These are phyloP conservation scores for Melampsora medusae DNA, from an alignment of 1,284 basidiomycete species.

Conservation along the genomic window DNA sequence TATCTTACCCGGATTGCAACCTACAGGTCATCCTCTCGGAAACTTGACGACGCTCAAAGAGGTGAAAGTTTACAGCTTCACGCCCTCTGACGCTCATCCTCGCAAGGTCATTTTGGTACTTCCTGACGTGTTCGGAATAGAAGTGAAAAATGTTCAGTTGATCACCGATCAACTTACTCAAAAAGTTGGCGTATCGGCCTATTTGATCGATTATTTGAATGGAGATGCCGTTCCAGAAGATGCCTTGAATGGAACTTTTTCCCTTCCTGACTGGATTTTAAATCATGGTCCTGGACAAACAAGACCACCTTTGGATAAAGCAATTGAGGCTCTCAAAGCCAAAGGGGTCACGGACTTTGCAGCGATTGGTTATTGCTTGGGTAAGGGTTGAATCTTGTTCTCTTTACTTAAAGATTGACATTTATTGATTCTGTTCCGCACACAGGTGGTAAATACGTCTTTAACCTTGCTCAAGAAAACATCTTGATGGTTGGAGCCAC, in stretches of 20 bases:
- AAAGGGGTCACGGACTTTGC: slow-evolving; percentile 13
- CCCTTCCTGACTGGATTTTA: background rate
- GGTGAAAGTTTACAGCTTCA: slow-evolving; percentile 29
- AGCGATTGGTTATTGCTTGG: slow-evolving; percentile 31
- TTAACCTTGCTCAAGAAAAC: slow-evolving; percentile 13
- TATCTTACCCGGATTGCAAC: background rate
- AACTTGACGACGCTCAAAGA: slow-evolving; percentile 7
- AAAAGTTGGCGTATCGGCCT: slow-evolving; percentile 7
- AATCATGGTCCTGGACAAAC: background rate
- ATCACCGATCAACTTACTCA: slow-evolving; percentile 22
- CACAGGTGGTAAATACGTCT: slow-evolving; percentile 38
- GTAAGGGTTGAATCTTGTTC: slow-evolving; percentile 6
- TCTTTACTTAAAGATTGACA: background rate
- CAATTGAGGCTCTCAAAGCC: slow-evolving; percentile 15
- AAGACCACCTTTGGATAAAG: slow-evolving; percentile 15
- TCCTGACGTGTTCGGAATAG: slow-evolving; percentile 31
- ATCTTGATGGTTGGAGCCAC: slow-evolving; percentile 22
- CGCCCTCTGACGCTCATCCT: slow-evolving; percentile 6
- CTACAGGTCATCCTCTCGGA: slow-evolving; percentile 19
- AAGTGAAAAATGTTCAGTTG: slow-evolving; percentile 19
- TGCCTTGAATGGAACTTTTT: background rate
- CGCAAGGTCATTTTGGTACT: slow-evolving; percentile 29
- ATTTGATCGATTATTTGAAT: slow-evolving; percentile 29
- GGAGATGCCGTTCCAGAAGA: slow-evolving; percentile 7
- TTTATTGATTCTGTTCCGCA: background rate